These are phyloP conservation scores for Sextonia rubra DNA, from an alignment of 164 flowering plant genomes.

Conservation along the genomic window DNA sequence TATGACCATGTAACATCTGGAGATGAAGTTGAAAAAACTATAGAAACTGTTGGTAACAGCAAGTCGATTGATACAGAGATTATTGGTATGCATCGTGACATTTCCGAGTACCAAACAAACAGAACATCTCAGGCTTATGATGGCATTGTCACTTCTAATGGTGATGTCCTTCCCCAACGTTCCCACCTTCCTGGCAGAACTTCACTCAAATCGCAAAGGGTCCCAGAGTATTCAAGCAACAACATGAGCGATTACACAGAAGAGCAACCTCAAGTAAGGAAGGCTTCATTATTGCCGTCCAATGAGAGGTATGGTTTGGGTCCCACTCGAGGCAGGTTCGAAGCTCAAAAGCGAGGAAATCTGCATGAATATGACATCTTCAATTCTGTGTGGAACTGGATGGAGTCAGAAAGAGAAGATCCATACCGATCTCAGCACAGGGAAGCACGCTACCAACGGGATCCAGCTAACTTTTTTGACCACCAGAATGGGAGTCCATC, in stretches of 20 bases:
- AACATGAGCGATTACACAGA: constrained; percentile 10
- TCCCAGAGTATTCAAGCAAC: constrained; percentile 9
- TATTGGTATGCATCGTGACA: constrained; percentile 12
- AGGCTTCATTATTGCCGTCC: constrained; percentile 15
- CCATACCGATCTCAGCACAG: constrained; percentile 19
- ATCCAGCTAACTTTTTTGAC: constrained; percentile 19
- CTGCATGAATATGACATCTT: constrained; percentile 5
- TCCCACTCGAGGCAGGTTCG: constrained; percentile 10
- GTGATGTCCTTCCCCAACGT: constrained; percentile 25
- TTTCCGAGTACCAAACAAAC: constrained; percentile 31
- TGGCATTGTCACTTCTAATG: constrained; percentile 55
- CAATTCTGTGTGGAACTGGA: constrained; percentile 19
- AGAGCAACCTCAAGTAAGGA: constrained; percentile 22
- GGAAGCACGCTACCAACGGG: constrained; percentile 21
- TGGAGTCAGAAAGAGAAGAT: constrained; percentile 23
- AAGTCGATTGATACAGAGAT: constrained; percentile 10
- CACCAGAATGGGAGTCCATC: constrained; percentile 27
- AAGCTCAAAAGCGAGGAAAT: constrained; percentile 4
- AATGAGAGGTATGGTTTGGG: constrained; percentile 12
- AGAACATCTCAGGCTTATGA: constrained; percentile 44
- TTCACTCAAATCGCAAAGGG: constrained; percentile 11
- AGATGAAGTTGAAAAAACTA: constrained; percentile 23
- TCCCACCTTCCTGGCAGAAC: constrained; percentile 14
- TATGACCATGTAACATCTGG: constrained; percentile 20
- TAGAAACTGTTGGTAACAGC: constrained; percentile 18